phyloP scores from a whole-genome alignment of 140 eudicot species.

The Flaveria floridana region DNA sequence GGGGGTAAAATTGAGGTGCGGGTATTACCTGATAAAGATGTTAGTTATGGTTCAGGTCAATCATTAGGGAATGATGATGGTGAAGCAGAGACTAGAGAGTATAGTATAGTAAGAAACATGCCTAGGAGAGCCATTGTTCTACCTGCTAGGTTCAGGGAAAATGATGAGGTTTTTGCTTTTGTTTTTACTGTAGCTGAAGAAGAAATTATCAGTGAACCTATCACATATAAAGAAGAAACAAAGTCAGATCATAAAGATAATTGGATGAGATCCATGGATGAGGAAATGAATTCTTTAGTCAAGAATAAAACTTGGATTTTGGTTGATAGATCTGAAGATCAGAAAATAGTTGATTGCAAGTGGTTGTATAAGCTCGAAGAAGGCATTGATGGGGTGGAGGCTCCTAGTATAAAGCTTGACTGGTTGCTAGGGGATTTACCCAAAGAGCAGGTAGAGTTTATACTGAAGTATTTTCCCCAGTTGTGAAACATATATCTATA shows the following conservation, averaged over 20 bases:
- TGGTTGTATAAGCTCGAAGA: too few relatives aligned
- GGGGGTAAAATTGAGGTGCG: too few relatives aligned
- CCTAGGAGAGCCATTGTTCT: too few relatives aligned
- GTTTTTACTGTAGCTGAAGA: too few relatives aligned
- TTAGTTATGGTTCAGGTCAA: too few relatives aligned
- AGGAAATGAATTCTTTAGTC: neutral
- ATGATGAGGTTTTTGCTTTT: too few relatives aligned
- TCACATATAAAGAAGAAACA: neutral
- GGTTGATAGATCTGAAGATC: neutral
- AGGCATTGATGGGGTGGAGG: too few relatives aligned
- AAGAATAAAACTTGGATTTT: neutral
- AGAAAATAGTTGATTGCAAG: neutral
- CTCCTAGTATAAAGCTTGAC: neutral
- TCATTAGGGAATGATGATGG: too few relatives aligned
- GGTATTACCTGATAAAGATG: too few relatives aligned
- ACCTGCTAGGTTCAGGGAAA: too few relatives aligned
- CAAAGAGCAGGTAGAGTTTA: neutral
- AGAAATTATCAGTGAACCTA: neutral
- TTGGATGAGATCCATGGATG: neutral
- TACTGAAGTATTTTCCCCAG: neutral
- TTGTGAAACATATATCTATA: neutral
- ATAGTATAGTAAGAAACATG: too few relatives aligned
- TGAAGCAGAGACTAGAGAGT: too few relatives aligned
- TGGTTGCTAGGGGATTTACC: neutral
- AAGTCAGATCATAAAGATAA: neutral